Evolutionary conservation across 2,329 filamentous ascomycete genomes (phyloP).

Genomic region (Chrysoporthe austroafricana): DNA sequence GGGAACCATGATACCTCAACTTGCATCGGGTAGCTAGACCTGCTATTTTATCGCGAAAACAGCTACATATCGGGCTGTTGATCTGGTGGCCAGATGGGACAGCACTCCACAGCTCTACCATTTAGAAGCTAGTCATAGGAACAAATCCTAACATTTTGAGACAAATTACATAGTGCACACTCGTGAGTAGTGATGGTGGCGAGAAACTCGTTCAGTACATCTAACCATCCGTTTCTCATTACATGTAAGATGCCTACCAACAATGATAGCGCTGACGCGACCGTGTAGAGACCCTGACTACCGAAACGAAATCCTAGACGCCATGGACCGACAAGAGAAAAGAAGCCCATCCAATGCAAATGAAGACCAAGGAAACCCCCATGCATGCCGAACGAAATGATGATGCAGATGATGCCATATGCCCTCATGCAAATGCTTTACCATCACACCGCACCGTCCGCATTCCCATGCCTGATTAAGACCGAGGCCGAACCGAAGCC

Average conservation of each 20-base stretch:
- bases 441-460: constrained; percentile 8
- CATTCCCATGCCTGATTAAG: constrained; percentile 12
- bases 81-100: constrained; percentile 10
- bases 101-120: not conserved
- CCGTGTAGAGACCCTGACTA: constrained; percentile 18
- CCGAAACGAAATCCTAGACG: constrained; percentile 20
- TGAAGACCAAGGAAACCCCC: not conserved
- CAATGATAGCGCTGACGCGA: constrained; percentile 25
- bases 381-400: constrained; percentile 10
- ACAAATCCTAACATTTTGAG: not conserved
- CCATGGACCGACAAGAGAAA: not conserved
- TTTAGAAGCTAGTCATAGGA: not conserved
- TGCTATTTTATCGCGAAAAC: constrained; percentile 15
- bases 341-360: constrained; percentile 1
- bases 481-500: not conserved
- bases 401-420: constrained; percentile 19
- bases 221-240: constrained; percentile 13
- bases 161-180: not conserved
- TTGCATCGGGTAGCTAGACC: constrained; percentile 23
- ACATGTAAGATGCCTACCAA: constrained; percentile 11
- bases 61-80: constrained; percentile 5
- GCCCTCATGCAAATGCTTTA: constrained; percentile 17
- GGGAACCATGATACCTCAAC: constrained; percentile 27
- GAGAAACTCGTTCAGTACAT: not conserved
- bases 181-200: not conserved